These are phyloP conservation scores for Hymenoscyphus repandus DNA, from an alignment of 2,329 filamentous ascomycete species.

Conservation along the genomic window DNA sequence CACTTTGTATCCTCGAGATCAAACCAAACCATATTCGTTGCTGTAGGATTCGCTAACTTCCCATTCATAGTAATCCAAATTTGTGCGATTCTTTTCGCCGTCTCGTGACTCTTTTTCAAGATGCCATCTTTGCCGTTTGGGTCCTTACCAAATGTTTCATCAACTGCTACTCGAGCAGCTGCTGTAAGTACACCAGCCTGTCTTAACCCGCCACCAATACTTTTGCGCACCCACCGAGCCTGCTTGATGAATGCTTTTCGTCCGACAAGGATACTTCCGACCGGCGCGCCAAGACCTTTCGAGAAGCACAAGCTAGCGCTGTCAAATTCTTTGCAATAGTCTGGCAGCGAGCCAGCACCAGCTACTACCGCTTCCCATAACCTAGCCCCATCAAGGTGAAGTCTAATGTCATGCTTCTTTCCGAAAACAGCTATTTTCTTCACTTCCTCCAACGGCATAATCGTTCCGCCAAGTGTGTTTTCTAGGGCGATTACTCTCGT, in stretches of 20 bases:
- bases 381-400: slow-evolving; percentile 76
- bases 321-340: slow-evolving; percentile 66
- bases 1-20: slow-evolving; percentile 54
- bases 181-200: slow-evolving; percentile 73
- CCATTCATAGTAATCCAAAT: slow-evolving; percentile 59
- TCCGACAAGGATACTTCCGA: slow-evolving; percentile 70
- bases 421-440: slow-evolving; percentile 67
- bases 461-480: slow-evolving; percentile 75
- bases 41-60: slow-evolving; percentile 52
- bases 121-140: slow-evolving; percentile 55
- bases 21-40: slow-evolving; percentile 74
- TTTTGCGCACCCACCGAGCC: slow-evolving; percentile 72
- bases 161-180: slow-evolving; percentile 69
- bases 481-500: slow-evolving; percentile 79
- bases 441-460: slow-evolving; percentile 72
- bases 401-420: slow-evolving; percentile 53
- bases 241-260: slow-evolving; percentile 50
- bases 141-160: slow-evolving; percentile 67
- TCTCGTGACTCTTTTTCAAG: slow-evolving; percentile 54
- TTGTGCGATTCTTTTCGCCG: slow-evolving; percentile 55
- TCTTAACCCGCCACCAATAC: slow-evolving; percentile 71
- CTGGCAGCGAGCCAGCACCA: slow-evolving; percentile 59
- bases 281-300: slow-evolving; percentile 76
- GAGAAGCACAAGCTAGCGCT: slow-evolving; percentile 74
- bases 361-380: slow-evolving; percentile 77